Evolutionary conservation across 495 filamentous ascomycete genomes (phyloP).

Genomic region (Xylaria flabelliformis): DNA sequence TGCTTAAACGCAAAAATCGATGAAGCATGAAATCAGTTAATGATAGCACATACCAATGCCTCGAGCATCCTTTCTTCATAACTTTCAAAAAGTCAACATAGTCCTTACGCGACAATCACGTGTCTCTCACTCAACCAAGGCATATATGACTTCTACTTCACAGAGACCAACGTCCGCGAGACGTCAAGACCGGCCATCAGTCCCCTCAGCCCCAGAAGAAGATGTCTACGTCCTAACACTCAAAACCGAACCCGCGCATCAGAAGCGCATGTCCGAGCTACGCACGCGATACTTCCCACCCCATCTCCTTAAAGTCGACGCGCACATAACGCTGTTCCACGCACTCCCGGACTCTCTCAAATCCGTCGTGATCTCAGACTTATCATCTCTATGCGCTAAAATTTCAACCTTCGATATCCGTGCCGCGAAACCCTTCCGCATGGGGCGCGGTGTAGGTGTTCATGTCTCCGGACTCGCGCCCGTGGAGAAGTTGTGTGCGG

Average conservation of each 20-base stretch:
- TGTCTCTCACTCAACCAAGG: background rate
- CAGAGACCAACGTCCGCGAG: background rate
- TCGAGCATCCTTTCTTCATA: background rate
- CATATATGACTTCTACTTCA: background rate
- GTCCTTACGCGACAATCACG: background rate
- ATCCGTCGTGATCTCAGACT: background rate
- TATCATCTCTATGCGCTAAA: background rate
- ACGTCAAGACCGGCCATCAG: background rate
- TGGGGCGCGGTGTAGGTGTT: background rate
- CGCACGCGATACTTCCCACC: background rate
- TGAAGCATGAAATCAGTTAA: background rate
- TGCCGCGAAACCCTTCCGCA: background rate
- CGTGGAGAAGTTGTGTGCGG: background rate
- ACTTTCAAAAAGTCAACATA: too few relatives aligned
- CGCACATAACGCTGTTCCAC: constrained; percentile 1
- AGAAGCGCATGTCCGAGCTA: background rate
- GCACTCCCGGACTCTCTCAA: background rate
- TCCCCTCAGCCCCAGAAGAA: background rate
- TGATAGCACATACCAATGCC: background rate
- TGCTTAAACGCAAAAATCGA: background rate
- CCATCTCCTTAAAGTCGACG: background rate
- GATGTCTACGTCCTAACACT: background rate
- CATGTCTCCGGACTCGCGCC: background rate
- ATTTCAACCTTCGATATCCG: background rate
- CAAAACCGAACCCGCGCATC: background rate